Percentiles rank a stretch among this genome's conserved stretches.
phyloP scores from a whole-genome alignment of 2,329 filamentous ascomycete species.

The Talaromyces piceae region DNA sequence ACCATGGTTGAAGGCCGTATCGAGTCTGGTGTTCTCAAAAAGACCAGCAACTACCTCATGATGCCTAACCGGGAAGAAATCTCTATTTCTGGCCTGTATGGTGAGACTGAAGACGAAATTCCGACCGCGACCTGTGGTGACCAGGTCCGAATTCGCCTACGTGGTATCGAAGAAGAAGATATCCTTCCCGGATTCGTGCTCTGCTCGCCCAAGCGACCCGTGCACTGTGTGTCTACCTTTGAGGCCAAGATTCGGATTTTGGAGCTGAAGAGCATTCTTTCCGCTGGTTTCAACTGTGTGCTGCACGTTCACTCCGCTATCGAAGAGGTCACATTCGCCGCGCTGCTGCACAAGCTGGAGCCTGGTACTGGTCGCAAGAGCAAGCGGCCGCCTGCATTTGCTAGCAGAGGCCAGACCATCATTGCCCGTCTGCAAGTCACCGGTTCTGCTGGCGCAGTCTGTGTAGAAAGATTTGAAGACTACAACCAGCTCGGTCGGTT shows the following conservation, averaged over 20 bases:
- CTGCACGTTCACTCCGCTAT: constrained; percentile 95
- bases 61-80: constrained; percentile 89
- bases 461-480: constrained; percentile 90
- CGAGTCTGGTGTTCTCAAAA: constrained; percentile 88
- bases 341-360: constrained; percentile 86
- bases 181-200: constrained; percentile 92
- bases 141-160: constrained; percentile 83
- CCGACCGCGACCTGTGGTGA: constrained; percentile 78
- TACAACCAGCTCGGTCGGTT: constrained; percentile 91
- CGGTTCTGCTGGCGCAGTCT: constrained; percentile 77
- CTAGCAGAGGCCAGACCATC: constrained; percentile 70
- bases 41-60: constrained; percentile 76
- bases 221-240: constrained; percentile 81
- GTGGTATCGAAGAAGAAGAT: constrained; percentile 96
- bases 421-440: constrained; percentile 87
- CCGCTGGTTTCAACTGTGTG: constrained; percentile 94
- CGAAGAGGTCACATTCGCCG: constrained; percentile 89
- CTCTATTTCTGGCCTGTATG: constrained; percentile 77
- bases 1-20: constrained; percentile 98
- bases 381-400: constrained; percentile 87
- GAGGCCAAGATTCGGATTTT: constrained; percentile 96
- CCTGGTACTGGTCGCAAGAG: constrained; percentile 91
- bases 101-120: constrained; percentile 93
- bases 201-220: constrained; percentile 86
- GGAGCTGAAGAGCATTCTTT: constrained; percentile 88